Percentiles rank a stretch among this genome's conserved stretches.
phyloP scores from a whole-genome alignment of 2,329 filamentous ascomycete genomes.

The Alternaria dauci region DNA sequence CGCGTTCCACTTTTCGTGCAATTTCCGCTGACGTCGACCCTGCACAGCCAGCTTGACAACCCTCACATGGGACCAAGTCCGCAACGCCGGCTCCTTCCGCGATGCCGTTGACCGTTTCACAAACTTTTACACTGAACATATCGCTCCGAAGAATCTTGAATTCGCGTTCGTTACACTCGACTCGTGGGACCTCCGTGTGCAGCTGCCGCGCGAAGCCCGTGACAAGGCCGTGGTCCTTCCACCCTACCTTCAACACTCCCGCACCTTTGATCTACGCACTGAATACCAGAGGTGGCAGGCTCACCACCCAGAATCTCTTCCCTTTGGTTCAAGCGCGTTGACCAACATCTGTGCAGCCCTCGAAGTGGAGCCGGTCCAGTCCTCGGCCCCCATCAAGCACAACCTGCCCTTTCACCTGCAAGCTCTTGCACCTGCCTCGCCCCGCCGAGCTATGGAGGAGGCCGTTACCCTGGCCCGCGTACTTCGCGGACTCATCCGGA shows the following conservation, averaged over 20 bases:
- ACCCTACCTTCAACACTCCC: slow-evolving; percentile 95
- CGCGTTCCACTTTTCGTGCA: background rate
- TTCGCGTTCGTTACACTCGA: slow-evolving; percentile 99
- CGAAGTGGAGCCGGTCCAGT: slow-evolving; percentile 97
- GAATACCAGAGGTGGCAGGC: slow-evolving; percentile 99
- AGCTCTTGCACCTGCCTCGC: slow-evolving; percentile 92
- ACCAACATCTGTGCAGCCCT: slow-evolving; percentile 98
- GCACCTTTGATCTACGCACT: slow-evolving; percentile 94
- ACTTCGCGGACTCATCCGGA: slow-evolving; percentile 89
- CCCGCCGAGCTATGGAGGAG: slow-evolving; percentile 96
- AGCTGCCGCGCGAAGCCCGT: slow-evolving; percentile 94
- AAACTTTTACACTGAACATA: slow-evolving; percentile 88
- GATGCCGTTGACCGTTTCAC: slow-evolving; percentile 97
- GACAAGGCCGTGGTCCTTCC: slow-evolving; percentile 98
- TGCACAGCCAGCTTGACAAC: slow-evolving; percentile 89
- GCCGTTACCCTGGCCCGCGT: slow-evolving; percentile 93
- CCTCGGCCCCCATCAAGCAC: slow-evolving; percentile 97
- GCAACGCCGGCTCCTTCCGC: slow-evolving; percentile 95
- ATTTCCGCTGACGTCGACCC: slow-evolving; percentile 23
- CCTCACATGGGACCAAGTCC: slow-evolving; percentile 98
- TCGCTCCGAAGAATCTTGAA: slow-evolving; percentile 89
- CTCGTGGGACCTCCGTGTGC: slow-evolving; percentile 97
- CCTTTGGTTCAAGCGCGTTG: slow-evolving; percentile 93
- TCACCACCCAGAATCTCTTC: slow-evolving; percentile 95
- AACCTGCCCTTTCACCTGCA: slow-evolving; percentile 98